Percentiles rank a stretch among this genome's conserved stretches.
phyloP scores from a whole-genome alignment of 169 alveolate genomes.

The Eimeria maxima region DNA sequence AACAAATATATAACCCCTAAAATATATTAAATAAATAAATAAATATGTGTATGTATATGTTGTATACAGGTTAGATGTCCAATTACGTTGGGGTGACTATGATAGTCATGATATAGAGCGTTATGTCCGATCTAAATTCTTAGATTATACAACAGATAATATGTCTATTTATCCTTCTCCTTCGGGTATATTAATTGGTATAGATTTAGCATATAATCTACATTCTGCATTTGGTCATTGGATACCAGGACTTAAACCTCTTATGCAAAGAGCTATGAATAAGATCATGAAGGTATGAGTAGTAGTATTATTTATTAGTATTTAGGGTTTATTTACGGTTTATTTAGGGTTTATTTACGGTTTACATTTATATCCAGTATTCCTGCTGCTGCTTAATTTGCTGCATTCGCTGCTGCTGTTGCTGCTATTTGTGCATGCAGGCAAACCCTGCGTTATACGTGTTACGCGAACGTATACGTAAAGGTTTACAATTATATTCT shows the following conservation, averaged over 20 bases:
- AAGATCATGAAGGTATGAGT: constrained; percentile 96
- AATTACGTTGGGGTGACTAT: constrained; percentile 99
- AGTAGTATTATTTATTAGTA: too few relatives aligned
- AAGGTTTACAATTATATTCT: constrained; percentile 99
- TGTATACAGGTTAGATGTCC: constrained; percentile 98
- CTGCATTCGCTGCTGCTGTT: too few relatives aligned
- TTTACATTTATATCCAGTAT: too few relatives aligned
- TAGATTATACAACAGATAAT: constrained; percentile 99
- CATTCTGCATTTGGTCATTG: constrained; percentile 99
- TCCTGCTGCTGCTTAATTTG: background rate
- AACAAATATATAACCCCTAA: too few relatives aligned
- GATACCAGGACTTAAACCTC: constrained; percentile 98
- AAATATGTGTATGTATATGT: background rate
- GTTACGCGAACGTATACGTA: constrained; percentile 99
- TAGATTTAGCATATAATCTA: constrained; percentile 99
- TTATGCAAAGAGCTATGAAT: constrained; percentile 98
- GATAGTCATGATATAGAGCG: constrained; percentile 99
- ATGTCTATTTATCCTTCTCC: constrained; percentile 99
- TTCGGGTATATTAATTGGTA: constrained; percentile 98
- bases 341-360: too few relatives aligned
- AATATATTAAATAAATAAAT: too few relatives aligned
- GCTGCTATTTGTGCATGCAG: too few relatives aligned
- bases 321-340: too few relatives aligned
- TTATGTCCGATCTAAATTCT: constrained; percentile 99
- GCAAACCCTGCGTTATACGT: constrained; percentile 99